Base-by-base conservation (phyloP, 257 asterid species). In the Thymus mandschuricus region DNA sequence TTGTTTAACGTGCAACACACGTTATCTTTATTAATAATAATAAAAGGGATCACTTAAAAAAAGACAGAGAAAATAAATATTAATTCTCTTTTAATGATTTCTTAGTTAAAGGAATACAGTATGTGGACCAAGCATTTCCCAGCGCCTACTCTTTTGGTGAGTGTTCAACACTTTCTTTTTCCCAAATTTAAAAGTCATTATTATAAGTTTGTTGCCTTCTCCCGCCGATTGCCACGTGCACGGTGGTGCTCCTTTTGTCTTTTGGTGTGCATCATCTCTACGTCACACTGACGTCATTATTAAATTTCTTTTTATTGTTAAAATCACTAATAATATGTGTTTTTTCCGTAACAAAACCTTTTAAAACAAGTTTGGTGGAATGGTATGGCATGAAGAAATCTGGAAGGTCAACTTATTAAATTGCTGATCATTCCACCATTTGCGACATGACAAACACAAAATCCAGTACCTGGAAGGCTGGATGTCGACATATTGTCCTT, bases 391-490 rank as follows among this genome's bases (percentile, higher is more conserved):
- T 69, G 66, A 69, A 52, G 1, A 54, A 54, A 54, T 55, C 31
- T 69, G 13, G 33, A 61, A 48, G 69, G 74, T 74, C 73, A 59
- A 67, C 64, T 58, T n/a, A 46, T 60, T 68, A 6, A 63, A 48
- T 21, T 64, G 15, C 8, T 58, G 21, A 70, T 64, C 73, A 76
- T 71, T 76, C 77, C 76, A 45, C 68, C 54, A 35, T 38, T 46
- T 10, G 66, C n/a, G 63, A 76, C 44, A 64, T 21, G 64, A 70
- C 80, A 70, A 57, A 66, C 70, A 71, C 48, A 71, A 66, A 59
- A 30, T 64, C 81, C 71, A 43, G 29, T 62, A 28, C 35, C 13
- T 56, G 72, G 21, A 21, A 21, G 21, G 21, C 45, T 76, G 76
- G 48, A 68, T 59, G 49, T 3, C 30, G 27, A 45, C 60, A 21